Base-by-base conservation (phyloP, 495 filamentous ascomycete species). In the Rhizodiscina lignyota region DNA sequence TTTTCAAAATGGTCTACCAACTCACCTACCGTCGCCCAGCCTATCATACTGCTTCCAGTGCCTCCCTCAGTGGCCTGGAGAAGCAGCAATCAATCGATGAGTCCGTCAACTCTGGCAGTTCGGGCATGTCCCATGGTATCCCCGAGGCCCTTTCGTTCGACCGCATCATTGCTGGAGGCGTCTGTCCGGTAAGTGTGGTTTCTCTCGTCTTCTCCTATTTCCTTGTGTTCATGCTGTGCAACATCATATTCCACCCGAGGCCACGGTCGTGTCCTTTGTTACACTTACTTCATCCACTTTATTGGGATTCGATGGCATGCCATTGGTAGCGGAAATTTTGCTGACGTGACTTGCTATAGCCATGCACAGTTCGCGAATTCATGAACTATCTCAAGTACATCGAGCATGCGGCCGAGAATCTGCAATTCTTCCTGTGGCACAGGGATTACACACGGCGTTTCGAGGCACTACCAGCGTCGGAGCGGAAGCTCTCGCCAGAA, bases 341-440 rank as follows among this genome's bases (percentile, higher is more conserved):
- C 13, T 19, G 3, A 12, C 18, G 37, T 37, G 28, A 36, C 38
- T 1, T 1, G 3, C 16, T 13, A n/a, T 41, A 84, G 79, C 80
- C 80, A 18, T 71, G 72, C 49, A 83, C 80, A 0, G 47, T 66
- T 19, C 67, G 77, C 19, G 79, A 86, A 43, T 84, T 86, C 50
- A 79, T 83, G 73, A 77, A 80, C 55, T 86, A 82, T 48, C 61
- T 83, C 29, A 61, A 72, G 35, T 80, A 83, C 51, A 66, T 86
- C 33, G 79, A 83, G 48, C 70, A 72, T 23, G 53, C 71, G 10
- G 73, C 80, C 32, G 79, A 85, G 55, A 83, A 83, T 50, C 63
- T 85, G 20, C 79, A 85, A 52, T 85, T 85, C 56, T 81, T 62
- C 50, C 67, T 85, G 12, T 86, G 80, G 80, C 65, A 68, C 39